These are phyloP conservation scores for Heritiera fomes DNA, from an alignment of 345 rosid species.

Conservation along the genomic window DNA sequence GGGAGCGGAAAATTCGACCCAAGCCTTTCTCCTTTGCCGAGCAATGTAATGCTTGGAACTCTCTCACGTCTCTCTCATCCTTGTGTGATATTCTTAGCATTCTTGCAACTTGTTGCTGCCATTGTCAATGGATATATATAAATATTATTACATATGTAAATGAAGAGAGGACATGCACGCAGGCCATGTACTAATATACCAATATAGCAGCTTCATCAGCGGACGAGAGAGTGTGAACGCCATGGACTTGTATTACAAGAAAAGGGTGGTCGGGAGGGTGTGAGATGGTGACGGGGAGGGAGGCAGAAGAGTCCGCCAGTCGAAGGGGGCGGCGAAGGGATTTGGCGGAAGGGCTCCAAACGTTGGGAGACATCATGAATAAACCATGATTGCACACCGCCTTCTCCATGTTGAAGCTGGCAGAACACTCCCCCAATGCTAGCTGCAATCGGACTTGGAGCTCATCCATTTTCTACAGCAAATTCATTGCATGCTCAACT, in stretches of 20 bases:
- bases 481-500: too few species aligned
- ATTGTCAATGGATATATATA: too few species aligned
- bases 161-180: too few species aligned
- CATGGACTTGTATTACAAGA: slow-evolving; percentile 24
- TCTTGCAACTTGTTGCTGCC: slow-evolving; percentile 33
- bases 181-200: not conserved
- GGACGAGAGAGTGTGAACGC: slow-evolving; percentile 16
- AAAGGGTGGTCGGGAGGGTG: slow-evolving; percentile 20
- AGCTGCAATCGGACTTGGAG: not conserved
- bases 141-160: too few species aligned
- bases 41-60: slow-evolving; percentile 42
- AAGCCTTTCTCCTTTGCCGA: slow-evolving; percentile 39
- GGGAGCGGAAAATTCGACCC: slow-evolving; percentile 52
- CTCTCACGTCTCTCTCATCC: slow-evolving; percentile 35
- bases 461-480: not conserved
- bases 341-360: slow-evolving; percentile 37
- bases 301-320: slow-evolving; percentile 20
- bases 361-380: slow-evolving; percentile 60
- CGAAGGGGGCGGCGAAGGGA: slow-evolving; percentile 42
- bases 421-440: not conserved
- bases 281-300: slow-evolving; percentile 38
- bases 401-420: slow-evolving; percentile 40
- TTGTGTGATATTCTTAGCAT: slow-evolving; percentile 44
- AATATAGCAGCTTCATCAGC: slow-evolving; percentile 16
- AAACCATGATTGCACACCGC: slow-evolving; percentile 58